A percentile compares a stretch with the other conserved stretches of the same genome.
Conservation (phyloP, 345 rosid genomes). For the Schrenkiella parvula region DNA sequence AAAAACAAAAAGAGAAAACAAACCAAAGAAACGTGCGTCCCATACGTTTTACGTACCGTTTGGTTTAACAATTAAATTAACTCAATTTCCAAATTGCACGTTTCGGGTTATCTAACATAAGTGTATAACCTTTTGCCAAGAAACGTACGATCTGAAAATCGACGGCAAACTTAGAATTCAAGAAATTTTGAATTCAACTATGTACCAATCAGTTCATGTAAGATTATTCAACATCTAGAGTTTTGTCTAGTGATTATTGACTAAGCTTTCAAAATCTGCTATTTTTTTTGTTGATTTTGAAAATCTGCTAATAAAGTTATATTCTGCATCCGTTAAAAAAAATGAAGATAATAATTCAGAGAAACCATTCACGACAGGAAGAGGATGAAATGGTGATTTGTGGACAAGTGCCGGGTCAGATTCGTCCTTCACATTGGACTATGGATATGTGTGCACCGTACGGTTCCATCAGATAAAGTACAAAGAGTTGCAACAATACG, state of each 20-base stretch:
- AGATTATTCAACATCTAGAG: not conserved
- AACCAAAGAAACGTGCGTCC: constrained; percentile 16
- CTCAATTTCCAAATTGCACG: constrained; percentile 19
- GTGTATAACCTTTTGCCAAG: not conserved
- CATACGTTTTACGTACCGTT: constrained; percentile 15
- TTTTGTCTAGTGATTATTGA: not conserved
- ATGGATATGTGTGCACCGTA: constrained; percentile 28
- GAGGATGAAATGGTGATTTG: not conserved
- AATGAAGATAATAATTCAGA: not conserved
- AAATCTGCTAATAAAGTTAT: not conserved
- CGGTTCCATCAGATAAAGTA: constrained; percentile 24
- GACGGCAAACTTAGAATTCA: not conserved
- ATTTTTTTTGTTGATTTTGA: not conserved
- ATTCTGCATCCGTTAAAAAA: constrained; percentile 5
- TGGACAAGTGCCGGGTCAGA: not conserved
- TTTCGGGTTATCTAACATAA: constrained; percentile 2
- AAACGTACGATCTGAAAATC: not conserved
- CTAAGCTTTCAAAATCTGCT: not conserved
- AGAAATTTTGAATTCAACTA: not conserved
- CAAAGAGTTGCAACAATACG: constrained; percentile 16
- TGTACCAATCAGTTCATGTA: not conserved
- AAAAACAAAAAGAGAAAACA: not conserved
- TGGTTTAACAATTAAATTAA: constrained; percentile 1
- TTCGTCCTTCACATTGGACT: not conserved
- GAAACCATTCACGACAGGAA: not conserved